Evolutionary conservation across 805 yeast genomes (phyloP), one percentile per base, ranked within the genome.

Genomic region (Candida sithepensis): DNA sequence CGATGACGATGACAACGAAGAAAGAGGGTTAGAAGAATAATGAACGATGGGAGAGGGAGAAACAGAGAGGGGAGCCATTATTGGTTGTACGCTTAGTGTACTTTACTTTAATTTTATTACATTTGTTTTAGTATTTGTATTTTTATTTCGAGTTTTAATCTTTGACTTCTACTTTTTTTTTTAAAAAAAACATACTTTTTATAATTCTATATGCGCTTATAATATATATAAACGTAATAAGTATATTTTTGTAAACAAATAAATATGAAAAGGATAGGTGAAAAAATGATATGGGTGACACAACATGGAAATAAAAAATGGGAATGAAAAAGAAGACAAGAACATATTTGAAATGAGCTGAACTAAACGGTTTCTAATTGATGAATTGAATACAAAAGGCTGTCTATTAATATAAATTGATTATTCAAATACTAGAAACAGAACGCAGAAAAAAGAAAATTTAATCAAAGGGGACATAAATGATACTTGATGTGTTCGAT

Each of bases 21-120:
- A 42, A 13, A 23, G 48, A 41, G 43, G 45, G 6, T 43, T 43
- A 23, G 45, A 43, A 24, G 36, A 23, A n/a, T 34, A 10, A 24
- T 12, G 3, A n/a, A n/a, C n/a, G n/a, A n/a, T n/a, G n/a, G n/a
- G n/a, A n/a, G n/a, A n/a, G n/a, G n/a, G n/a, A n/a, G n/a, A n/a
- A n/a, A n/a, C n/a, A n/a, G n/a, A n/a, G n/a, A n/a, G n/a, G n/a
- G n/a, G n/a, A n/a, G n/a, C n/a, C n/a, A n/a, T n/a, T n/a, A n/a
- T n/a, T n/a, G n/a, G n/a, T n/a, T n/a, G n/a, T n/a, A n/a, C n/a
- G n/a, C n/a, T n/a, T n/a, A n/a, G n/a, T n/a, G n/a, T n/a, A n/a
- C n/a, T n/a, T n/a, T n/a, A n/a, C n/a, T n/a, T n/a, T n/a, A n/a
- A n/a, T n/a, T n/a, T n/a, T n/a, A n/a, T n/a, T n/a, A n/a, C n/a